Conservation (phyloP, 2,329 filamentous ascomycete species). For the Penicillium sp. region DNA sequence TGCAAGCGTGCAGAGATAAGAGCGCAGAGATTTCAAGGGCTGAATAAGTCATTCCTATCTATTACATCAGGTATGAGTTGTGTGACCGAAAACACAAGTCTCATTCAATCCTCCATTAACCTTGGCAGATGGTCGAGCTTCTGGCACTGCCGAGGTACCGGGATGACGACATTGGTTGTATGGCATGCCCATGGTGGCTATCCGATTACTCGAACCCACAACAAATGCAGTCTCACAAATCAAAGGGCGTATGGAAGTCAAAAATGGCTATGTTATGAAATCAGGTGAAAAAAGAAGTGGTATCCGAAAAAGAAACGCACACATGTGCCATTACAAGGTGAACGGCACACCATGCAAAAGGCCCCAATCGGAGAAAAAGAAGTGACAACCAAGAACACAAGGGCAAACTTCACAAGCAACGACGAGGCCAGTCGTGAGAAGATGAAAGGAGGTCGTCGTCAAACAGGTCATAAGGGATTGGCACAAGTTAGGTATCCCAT, state of each 20-base stretch:
- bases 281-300: too few species aligned
- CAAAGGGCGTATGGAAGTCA: neutral
- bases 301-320: constrained; percentile 20
- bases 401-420: constrained; percentile 3
- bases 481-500: constrained; percentile 29
- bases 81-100: too few species aligned
- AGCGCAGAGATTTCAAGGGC: too few species aligned
- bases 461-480: constrained; percentile 31
- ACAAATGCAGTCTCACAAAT: too few species aligned
- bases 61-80: too few species aligned
- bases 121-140: neutral
- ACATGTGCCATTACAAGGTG: constrained; percentile 4
- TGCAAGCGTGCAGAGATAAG: too few species aligned
- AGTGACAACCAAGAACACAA: constrained; percentile 7
- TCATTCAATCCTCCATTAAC: too few species aligned
- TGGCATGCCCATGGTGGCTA: neutral
- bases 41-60: too few species aligned
- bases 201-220: too few species aligned
- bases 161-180: constrained; percentile 18
- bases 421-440: constrained; percentile 12
- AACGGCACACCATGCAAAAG: constrained; percentile 15
- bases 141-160: constrained; percentile 9
- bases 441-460: constrained; percentile 26
- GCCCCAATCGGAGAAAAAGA: constrained; percentile 11
- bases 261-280: neutral